Base-by-base conservation (phyloP, 495 filamentous ascomycete genomes). In the Clohesyomyces aquaticus region DNA sequence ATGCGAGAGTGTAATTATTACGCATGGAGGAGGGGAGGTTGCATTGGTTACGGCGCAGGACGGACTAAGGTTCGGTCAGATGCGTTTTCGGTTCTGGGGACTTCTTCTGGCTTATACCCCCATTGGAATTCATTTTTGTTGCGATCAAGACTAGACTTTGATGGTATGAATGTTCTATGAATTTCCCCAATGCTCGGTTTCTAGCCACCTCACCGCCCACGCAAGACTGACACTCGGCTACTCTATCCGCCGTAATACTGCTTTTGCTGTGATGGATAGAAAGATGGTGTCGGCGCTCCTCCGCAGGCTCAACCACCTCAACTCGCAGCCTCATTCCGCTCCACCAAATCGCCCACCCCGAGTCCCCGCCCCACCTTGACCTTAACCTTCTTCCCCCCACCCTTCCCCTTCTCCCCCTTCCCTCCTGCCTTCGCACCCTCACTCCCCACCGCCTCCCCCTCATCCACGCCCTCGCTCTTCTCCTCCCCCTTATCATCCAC, bases 271-370 rank as follows among this genome's bases (percentile, higher is more conserved):
- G n/a, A n/a, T n/a, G n/a, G n/a, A n/a, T n/a, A n/a, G n/a, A n/a
- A n/a, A n/a, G n/a, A n/a, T n/a, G n/a, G n/a, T n/a, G n/a, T n/a
- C n/a, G n/a, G n/a, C n/a, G n/a, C n/a, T n/a, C n/a, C n/a, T n/a
- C n/a, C n/a, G n/a, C n/a, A 11, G 9, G 8, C n/a, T n/a, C 16
- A 47, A 47, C n/a, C n/a, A n/a, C n/a, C 14, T 42, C 46, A 49
- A 57, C 53, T 47, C 38, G 21, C 51, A 4, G 58, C 59, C 65
- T 89, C 90, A 74, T 87, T 89, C 76, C 84, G 85, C 83, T 95
- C 91, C 26, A 93, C 88, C 74, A 96, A 75, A 67, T 94, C 91
- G 8, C 88, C 87, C 2, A 96, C 92, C 8, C 92, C 92, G 21
- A 96, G 72, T 2, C 77, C 83, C 63, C 91, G 78, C 21, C 92